Evolutionary conservation across 805 yeast genomes (phyloP).

Genomic region (Saturnispora silvae): DNA sequence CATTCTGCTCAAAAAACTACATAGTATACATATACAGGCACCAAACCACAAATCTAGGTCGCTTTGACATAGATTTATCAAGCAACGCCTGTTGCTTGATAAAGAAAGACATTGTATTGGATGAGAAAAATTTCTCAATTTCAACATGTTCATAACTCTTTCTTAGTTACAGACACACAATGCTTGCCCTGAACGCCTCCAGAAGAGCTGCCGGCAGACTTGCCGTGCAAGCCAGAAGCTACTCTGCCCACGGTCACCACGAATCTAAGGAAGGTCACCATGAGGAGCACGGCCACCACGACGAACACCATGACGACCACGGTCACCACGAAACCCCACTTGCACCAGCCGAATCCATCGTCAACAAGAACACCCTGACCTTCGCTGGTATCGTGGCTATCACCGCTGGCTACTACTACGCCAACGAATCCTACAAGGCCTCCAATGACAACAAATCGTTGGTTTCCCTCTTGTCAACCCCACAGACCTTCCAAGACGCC

Average conservation of each 20-base stretch:
- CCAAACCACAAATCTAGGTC: no score
- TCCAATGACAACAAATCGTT: conserved; percentile 28
- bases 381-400: conserved; percentile 14
- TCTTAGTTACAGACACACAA: neutral
- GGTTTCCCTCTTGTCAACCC: conserved; percentile 13
- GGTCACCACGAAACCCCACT: conserved; percentile 16
- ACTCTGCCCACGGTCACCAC: conserved; percentile 11
- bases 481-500: conserved; percentile 14
- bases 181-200: neutral
- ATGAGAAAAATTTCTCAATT: no score
- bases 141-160: no score
- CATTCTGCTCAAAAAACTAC: no score
- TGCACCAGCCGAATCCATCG: conserved; percentile 22
- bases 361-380: conserved; percentile 19
- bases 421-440: conserved; percentile 39
- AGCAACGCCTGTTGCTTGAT: no score
- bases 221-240: no score
- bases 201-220: no score
- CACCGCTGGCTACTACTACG: conserved; percentile 35
- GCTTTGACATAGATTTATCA: no score
- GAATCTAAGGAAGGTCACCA: no score
- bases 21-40: no score
- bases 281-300: conserved; percentile 6
- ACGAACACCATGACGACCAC: conserved; percentile 14
- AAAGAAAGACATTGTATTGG: no score